Evolutionary conservation across 1,139 yeast genomes (phyloP).

Genomic region (Diutina rugosa): DNA sequence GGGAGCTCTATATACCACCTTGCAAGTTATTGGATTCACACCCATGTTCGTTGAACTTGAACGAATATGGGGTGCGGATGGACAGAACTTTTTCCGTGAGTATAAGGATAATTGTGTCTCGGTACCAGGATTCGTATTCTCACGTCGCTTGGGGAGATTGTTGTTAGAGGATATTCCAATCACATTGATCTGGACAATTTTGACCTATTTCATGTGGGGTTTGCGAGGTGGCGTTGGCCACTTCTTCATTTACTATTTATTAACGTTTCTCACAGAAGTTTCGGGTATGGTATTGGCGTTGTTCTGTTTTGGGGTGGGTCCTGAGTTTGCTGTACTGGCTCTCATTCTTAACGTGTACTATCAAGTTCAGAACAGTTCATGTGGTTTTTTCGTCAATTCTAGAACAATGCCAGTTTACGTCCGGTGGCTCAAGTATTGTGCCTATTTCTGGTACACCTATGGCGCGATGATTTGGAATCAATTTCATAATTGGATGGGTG

Average conservation of each 20-base stretch:
- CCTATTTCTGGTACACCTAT: constrained; percentile 68
- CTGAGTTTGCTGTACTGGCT: constrained; percentile 57
- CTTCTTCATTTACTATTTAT: constrained; percentile 54
- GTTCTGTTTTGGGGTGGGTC: constrained; percentile 41
- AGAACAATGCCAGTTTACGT: constrained; percentile 74
- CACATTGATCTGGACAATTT: constrained; percentile 41
- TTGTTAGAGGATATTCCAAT: constrained; percentile 60
- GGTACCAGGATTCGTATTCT: constrained; percentile 51
- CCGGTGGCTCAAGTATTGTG: constrained; percentile 67
- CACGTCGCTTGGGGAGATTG: constrained; percentile 56
- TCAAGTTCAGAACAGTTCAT: constrained; percentile 65
- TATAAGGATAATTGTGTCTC: constrained; percentile 59
- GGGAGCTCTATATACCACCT: constrained; percentile 50
- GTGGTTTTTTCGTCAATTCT: constrained; percentile 73
- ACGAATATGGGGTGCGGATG: constrained; percentile 57
- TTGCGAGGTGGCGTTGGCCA: constrained; percentile 12
- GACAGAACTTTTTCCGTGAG: constrained; percentile 61
- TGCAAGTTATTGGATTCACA: constrained; percentile 57
- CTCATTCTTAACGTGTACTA: constrained; percentile 50
- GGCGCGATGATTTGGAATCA: constrained; percentile 60
- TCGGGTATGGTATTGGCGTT: constrained; percentile 45
- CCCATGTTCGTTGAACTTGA: constrained; percentile 63
- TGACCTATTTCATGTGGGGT: constrained; percentile 74
- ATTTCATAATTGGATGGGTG: constrained; percentile 46
- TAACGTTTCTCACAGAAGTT: constrained; percentile 42